A percentile compares a stretch with the other conserved stretches of the same genome.
phyloP scores from a whole-genome alignment of 345 rosid genomes.

The Citrus australasica region DNA sequence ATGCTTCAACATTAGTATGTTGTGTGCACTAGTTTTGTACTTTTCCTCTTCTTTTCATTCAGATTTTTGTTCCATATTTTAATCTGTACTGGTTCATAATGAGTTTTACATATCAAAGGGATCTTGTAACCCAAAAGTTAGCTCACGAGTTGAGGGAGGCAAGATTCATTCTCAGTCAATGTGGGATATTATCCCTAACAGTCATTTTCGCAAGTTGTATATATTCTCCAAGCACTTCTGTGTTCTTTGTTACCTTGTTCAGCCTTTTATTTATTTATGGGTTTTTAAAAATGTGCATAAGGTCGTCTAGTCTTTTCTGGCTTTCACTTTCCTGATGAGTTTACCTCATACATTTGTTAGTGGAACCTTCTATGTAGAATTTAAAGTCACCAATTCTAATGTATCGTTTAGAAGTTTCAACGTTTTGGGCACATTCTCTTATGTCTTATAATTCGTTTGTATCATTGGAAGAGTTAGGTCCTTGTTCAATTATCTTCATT shows the following conservation, averaged over 20 bases:
- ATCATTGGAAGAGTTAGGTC: neutral
- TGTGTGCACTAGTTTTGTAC: neutral
- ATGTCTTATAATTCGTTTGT: neutral
- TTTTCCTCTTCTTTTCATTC: neutral
- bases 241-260: neutral
- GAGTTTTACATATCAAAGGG: neutral
- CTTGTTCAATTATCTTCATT: neutral
- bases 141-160: no score
- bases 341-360: neutral
- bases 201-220: neutral
- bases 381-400: neutral
- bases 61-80: neutral
- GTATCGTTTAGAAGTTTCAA: neutral
- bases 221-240: neutral
- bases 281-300: neutral
- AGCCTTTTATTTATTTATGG: neutral
- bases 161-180: no score
- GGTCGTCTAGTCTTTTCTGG: neutral
- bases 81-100: neutral
- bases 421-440: neutral
- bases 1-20: neutral
- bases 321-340: neutral
- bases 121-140: neutral
- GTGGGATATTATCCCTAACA: no score
- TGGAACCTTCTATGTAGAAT: neutral